A percentile compares a stretch with the other conserved stretches of the same genome.
These are phyloP conservation scores for Candida anglica DNA, from an alignment of 805 yeast genomes.

Conservation along the genomic window DNA sequence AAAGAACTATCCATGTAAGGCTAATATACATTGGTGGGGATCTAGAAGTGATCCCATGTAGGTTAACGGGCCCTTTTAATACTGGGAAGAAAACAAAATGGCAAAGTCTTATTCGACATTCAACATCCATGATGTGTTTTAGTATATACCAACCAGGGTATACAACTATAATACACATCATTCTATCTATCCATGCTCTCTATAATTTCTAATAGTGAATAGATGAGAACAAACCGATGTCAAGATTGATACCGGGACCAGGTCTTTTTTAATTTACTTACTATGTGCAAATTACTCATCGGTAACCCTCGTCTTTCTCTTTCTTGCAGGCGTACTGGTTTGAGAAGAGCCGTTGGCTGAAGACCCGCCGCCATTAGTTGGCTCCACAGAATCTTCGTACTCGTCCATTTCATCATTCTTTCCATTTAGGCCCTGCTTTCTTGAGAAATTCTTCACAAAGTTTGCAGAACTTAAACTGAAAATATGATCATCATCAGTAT, in stretches of 20 bases:
- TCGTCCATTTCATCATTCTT: slow-evolving; percentile 33
- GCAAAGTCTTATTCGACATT: no score
- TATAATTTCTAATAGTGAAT: no score
- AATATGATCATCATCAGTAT: slow-evolving; percentile 73
- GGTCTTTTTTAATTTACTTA: no score
- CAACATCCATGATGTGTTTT: no score
- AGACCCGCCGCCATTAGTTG: slow-evolving; percentile 10
- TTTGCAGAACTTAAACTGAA: slow-evolving; percentile 74
- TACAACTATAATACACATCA: no score
- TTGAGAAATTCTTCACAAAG: slow-evolving; percentile 55
- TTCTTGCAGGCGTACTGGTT: slow-evolving; percentile 1
- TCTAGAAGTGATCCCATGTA: neutral
- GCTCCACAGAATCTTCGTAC: slow-evolving; percentile 33
- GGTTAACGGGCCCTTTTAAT: no score
- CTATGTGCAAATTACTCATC: no score
- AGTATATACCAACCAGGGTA: no score
- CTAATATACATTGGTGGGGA: neutral
- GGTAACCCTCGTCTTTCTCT: slow-evolving; percentile 1
- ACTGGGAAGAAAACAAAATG: no score
- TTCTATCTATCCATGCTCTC: no score
- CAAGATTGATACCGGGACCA: no score
- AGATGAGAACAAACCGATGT: no score
- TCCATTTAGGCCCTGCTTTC: slow-evolving; percentile 34
- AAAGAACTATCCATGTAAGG: neutral
- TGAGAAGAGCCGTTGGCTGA: slow-evolving; percentile 1